phyloP scores from a whole-genome alignment of 2,329 filamentous ascomycete genomes.

The Pseudocercospora cruenta region DNA sequence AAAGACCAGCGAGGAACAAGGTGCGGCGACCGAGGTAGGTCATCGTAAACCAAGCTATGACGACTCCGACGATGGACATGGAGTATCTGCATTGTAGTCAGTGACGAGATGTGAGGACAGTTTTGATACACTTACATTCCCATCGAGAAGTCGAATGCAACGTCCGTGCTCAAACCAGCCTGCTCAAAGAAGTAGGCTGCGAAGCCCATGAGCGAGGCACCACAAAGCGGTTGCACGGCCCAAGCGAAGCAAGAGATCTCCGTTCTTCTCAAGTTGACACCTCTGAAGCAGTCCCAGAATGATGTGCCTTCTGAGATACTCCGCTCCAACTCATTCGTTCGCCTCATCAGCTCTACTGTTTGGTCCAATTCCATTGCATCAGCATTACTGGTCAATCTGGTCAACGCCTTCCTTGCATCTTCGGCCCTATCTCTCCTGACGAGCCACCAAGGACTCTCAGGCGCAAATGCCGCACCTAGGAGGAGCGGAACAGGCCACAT shows the following conservation, averaged over 20 bases:
- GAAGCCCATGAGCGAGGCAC: constrained; percentile 38
- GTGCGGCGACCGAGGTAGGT: constrained; percentile 40
- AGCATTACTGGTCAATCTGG: constrained; percentile 1
- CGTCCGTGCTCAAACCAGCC: constrained; percentile 36
- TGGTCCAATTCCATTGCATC: constrained; percentile 22
- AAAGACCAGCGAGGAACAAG: constrained; percentile 39
- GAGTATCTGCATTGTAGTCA: constrained; percentile 26
- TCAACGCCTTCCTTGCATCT: constrained; percentile 9
- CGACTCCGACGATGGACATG: constrained; percentile 38
- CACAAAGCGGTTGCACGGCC: constrained; percentile 40
- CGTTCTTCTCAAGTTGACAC: constrained; percentile 40
- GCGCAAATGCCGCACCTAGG: constrained; percentile 30
- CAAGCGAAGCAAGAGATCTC: constrained; percentile 40
- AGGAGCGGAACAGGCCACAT: constrained; percentile 41
- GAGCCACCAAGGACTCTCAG: constrained; percentile 35
- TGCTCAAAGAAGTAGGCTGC: constrained; percentile 44
- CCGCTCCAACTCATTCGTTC: constrained; percentile 37
- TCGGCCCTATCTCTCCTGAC: background rate
- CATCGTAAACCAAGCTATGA: constrained; percentile 42
- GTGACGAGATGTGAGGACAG: background rate
- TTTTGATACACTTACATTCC: constrained; percentile 38
- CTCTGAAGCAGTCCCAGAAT: constrained; percentile 43
- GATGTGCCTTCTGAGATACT: constrained; percentile 32
- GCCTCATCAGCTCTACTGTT: constrained; percentile 33
- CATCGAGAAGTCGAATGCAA: constrained; percentile 34